Percentiles rank a stretch among this genome's conserved stretches.
These are phyloP conservation scores for Cryphonectria carpinicola DNA, from an alignment of 2,329 filamentous ascomycete genomes.

Conservation along the genomic window DNA sequence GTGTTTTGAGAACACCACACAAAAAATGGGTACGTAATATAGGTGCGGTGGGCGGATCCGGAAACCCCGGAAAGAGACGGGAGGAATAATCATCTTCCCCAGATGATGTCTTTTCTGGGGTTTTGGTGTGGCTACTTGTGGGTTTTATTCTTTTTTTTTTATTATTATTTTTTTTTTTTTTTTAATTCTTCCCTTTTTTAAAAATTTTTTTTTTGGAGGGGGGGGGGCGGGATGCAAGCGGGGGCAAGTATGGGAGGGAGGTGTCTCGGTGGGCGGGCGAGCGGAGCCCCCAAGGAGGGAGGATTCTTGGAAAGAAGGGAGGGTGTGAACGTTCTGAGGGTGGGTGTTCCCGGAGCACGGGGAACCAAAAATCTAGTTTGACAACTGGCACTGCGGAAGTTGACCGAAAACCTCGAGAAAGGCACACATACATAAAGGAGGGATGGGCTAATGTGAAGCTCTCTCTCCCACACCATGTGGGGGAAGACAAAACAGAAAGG, in stretches of 20 bases:
- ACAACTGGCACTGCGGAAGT: constrained; percentile 1
- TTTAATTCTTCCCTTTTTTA: too few species aligned
- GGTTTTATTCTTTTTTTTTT: background rate
- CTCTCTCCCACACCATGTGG: background rate
- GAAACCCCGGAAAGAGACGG: constrained; percentile 13
- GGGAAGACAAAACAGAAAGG: background rate
- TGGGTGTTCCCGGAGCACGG: background rate
- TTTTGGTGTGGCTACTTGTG: background rate
- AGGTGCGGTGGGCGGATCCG: constrained; percentile 7
- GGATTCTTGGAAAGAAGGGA: background rate
- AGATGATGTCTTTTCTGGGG: constrained; percentile 5
- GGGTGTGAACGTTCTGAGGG: background rate
- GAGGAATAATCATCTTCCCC: constrained; percentile 17
- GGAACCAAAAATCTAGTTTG: background rate
- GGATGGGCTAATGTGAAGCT: background rate
- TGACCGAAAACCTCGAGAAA: background rate
- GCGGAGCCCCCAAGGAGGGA: constrained; percentile 1
- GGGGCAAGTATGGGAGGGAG: background rate
- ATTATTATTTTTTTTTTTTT: background rate
- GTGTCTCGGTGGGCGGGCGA: background rate
- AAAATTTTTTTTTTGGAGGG: too few species aligned
- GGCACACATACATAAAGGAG: background rate
- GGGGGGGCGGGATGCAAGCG: background rate
- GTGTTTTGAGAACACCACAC: too few species aligned
- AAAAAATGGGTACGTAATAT: background rate